Base-by-base conservation (phyloP, 2,329 filamentous ascomycete species). In the Talaromyces pinophilus region DNA sequence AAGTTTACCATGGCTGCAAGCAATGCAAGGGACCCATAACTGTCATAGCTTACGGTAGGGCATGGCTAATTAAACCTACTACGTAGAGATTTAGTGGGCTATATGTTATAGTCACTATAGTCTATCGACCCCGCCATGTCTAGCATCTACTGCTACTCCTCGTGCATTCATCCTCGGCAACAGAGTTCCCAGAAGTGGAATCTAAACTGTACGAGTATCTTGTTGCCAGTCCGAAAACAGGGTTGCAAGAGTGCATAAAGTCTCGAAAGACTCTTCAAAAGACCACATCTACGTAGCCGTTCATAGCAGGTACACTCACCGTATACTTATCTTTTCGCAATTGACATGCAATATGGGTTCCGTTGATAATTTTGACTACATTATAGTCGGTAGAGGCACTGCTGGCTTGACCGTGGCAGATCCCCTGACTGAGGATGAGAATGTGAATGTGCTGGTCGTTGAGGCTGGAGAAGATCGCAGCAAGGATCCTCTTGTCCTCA, bases 341-440 rank as follows among this genome's bases (percentile, higher is more conserved):
- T 54, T n/a, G 28, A 54, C 28, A 30, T 33, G n/a, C 55, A 59
- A 25, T 17, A 59, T 59, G 55, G 55, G 30, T 38, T 59, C 55
- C 33, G 55, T 59, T 42, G 30, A 62, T n/a, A 42, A 63, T n/a
- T 59, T 71, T 59, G 73, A 75, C 64, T 72, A 70, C 62, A 64
- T 85, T 46, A 71, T 86, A 63, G 73, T 85, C 28, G 84, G 85
- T 25, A 84, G 84, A 38, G 84, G 84, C 8, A 85, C 82, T 1
- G 82, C 83, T 3, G 84, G 84, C 3, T 75, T 86, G 15, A 78
- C 77, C 0, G 75, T 86, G 10, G 73, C 73, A 28, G 69, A 70
- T 33, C 72, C 71, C 6, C 63, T 87, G 1, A 79, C 81, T 1
- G 80, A 83, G 65, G 72, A 82, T 65, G 67, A 77, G 59, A 67